Evolutionary conservation across 2,329 filamentous ascomycete genomes (phyloP), one percentile per base, ranked within the genome.

Genomic region (Talaromyces albobiverticillius): DNA sequence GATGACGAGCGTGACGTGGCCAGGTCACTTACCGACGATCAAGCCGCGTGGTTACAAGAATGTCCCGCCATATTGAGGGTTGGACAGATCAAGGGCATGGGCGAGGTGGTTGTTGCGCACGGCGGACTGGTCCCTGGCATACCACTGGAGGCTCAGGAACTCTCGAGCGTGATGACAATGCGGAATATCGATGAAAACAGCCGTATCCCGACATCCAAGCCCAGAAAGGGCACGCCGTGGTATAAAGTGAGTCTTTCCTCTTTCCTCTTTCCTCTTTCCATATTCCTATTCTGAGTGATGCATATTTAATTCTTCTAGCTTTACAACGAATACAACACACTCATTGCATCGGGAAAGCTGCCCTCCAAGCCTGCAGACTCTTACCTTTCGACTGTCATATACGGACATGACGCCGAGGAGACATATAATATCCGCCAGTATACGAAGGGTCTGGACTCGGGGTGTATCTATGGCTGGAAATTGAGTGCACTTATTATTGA

Each of bases 141-240:
- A 0, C 70, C 81, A 5, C 77, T 95, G 13, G 77, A 85, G 45
- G 76, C 81, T 46, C 93, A 87, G 62, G 82, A 96, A 68, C 88
- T 90, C 0, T 85, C 83, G 69, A 85, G 87, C 49, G 88, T 89
- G 41, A 96, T 96, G 91, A 94, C 90, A 67, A 95, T 99, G 89
- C 85, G 91, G 54, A 89, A 85, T 6, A 81, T 96, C 51, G 79
- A 88, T 61, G 79, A 85, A 14, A 72, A 77, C 11, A 85, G 82
- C 9, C 79, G 83, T 55, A 71, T 82, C 8, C 84, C 84, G 2
- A 82, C 75, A 48, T 74, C 74, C 58, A 76, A 63, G 5, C 5
- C 26, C 26, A 76, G 63, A 57, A 71, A 67, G 5, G 87, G 86
- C 49, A 78, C 81, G 31, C 80, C 81, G 11, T 95, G 90, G 90